Base-by-base conservation (phyloP, 768 basidiomycete genomes). In the Ramaria sp. region DNA sequence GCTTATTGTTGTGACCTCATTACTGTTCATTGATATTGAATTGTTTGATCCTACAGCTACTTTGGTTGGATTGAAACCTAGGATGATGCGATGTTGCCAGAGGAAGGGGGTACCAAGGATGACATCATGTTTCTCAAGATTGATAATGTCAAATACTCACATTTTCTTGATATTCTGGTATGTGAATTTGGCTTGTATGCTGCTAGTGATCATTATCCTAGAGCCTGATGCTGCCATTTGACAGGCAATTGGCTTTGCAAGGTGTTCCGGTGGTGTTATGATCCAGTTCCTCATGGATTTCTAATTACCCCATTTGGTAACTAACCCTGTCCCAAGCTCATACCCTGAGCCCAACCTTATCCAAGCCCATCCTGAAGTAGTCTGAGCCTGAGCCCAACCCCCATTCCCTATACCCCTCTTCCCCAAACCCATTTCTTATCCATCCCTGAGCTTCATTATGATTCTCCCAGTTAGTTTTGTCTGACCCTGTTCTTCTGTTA, bases 191-290 rank as follows among this genome's bases (percentile, higher is more conserved):
- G 61, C 71, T 3, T 33, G 54, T 0, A 67, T 60, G 0, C 63
- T 48, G 27, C 27, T 27, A 2, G 27, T 75, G 0, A 78, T 63
- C 51, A 70, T 70, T 0, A 72, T 67, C 0, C 68, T 49, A 0
- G 75, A 78, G 0, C 75, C 78, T 33, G 72, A 69, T 0, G 73
- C 70, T 0, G 75, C 76, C 0, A 79, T 60, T 15, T 74, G 71
- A 0, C 77, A 47, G 0, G 65, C 54, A 1, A 77, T 20, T 1
- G 71, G 75, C 27, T 66, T 65, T 0, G 50, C 65, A 1, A 77
- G 59, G 11, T 62, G 58, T n/a, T n/a, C n/a, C n/a, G n/a, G n/a
- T n/a, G n/a, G n/a, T n/a, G n/a, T n/a, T n/a, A n/a, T n/a, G n/a
- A n/a, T n/a, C n/a, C n/a, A n/a, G n/a, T n/a, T n/a, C n/a, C n/a